A percentile compares a stretch with the other conserved stretches of the same genome.
Evolutionary conservation across 2,329 filamentous ascomycete genomes (phyloP).

Genomic region (Diaporthe batatas): DNA sequence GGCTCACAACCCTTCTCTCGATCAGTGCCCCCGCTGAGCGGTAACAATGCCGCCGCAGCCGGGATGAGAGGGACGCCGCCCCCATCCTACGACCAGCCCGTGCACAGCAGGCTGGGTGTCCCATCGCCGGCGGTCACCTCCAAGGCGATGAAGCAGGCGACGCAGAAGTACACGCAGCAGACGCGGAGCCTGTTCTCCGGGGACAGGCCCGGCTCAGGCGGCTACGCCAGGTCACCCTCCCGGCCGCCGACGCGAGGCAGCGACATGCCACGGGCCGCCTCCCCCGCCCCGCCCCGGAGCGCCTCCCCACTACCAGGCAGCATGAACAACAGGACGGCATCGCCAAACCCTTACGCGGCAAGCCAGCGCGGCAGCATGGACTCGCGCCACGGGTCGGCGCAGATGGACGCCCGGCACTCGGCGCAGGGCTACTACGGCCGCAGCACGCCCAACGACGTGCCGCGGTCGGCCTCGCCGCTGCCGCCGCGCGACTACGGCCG

Average conservation of each 20-base stretch:
- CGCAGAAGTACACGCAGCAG: conserved; percentile 87
- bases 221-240: conserved; percentile 59
- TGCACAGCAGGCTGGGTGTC: conserved; percentile 84
- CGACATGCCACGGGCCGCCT: conserved; percentile 71
- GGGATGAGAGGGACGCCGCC: conserved; percentile 82
- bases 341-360: conserved; percentile 73
- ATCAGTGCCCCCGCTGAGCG: conserved; percentile 55
- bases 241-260: conserved; percentile 71
- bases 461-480: conserved; percentile 62
- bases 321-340: conserved; percentile 64
- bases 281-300: conserved; percentile 76
- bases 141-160: conserved; percentile 94
- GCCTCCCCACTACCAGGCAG: conserved; percentile 71
- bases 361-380: conserved; percentile 51
- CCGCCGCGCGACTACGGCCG: conserved; percentile 55
- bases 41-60: conserved; percentile 61
- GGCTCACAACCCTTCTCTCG: conserved; percentile 60
- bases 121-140: conserved; percentile 94
- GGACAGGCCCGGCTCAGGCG: conserved; percentile 54
- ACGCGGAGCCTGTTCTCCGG: conserved; percentile 80
- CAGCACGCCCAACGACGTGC: conserved; percentile 63
- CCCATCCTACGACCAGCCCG: conserved; percentile 84
- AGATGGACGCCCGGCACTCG: conserved; percentile 58
- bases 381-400: conserved; percentile 52
- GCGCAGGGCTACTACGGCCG: conserved; percentile 66